phyloP scores from a whole-genome alignment of 2,329 filamentous ascomycete species.

The Xylaria multiplex region DNA sequence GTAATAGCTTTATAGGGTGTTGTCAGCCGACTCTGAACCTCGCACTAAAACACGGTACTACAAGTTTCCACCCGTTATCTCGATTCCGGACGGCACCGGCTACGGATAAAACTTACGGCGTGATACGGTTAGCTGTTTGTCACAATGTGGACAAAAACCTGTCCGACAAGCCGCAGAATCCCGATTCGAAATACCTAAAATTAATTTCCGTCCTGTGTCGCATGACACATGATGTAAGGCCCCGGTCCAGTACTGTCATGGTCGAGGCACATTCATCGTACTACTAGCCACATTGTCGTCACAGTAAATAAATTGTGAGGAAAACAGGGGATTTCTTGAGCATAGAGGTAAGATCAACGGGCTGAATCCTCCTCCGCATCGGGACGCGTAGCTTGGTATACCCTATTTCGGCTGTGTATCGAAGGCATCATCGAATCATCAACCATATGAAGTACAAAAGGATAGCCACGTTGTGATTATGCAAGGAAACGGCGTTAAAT shows the following conservation, averaged over 20 bases:
- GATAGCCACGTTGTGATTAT: not conserved
- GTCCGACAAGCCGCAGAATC: not conserved
- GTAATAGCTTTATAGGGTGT: not conserved
- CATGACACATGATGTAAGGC: not conserved
- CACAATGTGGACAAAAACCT: not conserved
- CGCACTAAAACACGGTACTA: not conserved
- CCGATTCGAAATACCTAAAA: not conserved
- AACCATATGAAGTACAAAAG: not conserved
- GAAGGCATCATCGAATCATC: slow-evolving; percentile 4
- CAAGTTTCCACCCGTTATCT: not conserved
- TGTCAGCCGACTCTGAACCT: not conserved
- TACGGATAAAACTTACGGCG: not conserved
- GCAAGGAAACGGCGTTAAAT: not conserved
- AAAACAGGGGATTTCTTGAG: not conserved
- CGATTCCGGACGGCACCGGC: too few relatives aligned
- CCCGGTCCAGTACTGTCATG: not conserved
- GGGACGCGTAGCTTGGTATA: slow-evolving; percentile 5
- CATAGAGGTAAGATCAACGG: not conserved
- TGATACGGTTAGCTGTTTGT: not conserved
- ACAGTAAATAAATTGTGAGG: too few relatives aligned
- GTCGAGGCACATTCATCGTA: not conserved
- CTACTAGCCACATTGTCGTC: not conserved
- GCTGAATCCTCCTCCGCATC: not conserved
- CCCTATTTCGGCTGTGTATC: not conserved
- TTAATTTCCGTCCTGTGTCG: not conserved